Conservation (phyloP, 2,329 filamentous ascomycete genomes). For the Tolypocladium pustulatum region DNA sequence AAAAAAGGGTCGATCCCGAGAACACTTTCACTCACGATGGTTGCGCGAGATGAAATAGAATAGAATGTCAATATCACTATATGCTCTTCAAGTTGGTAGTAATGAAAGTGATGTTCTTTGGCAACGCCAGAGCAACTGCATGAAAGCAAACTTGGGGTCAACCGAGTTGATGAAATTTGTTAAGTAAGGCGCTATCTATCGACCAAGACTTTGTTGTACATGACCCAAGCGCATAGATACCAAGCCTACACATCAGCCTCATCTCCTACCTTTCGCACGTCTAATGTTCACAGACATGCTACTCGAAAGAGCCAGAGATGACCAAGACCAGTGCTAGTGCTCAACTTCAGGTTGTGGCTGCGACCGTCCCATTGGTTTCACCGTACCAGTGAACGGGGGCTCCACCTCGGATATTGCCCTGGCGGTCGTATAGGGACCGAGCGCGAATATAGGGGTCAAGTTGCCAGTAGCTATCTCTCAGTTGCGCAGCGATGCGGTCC, state of each 20-base stretch:
- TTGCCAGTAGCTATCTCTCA: conserved; percentile 75
- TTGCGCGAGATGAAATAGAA: background rate
- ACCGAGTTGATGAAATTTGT: too few relatives aligned
- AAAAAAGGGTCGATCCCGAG: background rate
- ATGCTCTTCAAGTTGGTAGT: background rate
- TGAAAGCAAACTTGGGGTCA: too few relatives aligned
- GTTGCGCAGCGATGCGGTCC: conserved; percentile 46
- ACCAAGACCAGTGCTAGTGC: background rate
- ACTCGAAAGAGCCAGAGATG: too few relatives aligned
- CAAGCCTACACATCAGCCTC: background rate
- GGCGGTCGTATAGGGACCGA: conserved; percentile 74
- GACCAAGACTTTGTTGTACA: background rate
- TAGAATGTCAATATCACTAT: background rate
- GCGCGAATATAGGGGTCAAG: conserved; percentile 82
- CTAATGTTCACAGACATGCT: too few relatives aligned
- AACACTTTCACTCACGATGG: background rate
- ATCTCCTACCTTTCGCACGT: too few relatives aligned
- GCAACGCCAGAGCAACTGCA: background rate
- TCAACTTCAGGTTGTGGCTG: background rate
- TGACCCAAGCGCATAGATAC: background rate
- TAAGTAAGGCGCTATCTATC: too few relatives aligned
- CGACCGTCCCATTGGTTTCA: background rate
- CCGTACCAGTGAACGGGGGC: conserved; percentile 64
- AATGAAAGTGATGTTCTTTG: background rate
- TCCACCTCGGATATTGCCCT: conserved; percentile 55